Conservation (phyloP, 495 filamentous ascomycete species). For the Aspergillus ostianus region DNA sequence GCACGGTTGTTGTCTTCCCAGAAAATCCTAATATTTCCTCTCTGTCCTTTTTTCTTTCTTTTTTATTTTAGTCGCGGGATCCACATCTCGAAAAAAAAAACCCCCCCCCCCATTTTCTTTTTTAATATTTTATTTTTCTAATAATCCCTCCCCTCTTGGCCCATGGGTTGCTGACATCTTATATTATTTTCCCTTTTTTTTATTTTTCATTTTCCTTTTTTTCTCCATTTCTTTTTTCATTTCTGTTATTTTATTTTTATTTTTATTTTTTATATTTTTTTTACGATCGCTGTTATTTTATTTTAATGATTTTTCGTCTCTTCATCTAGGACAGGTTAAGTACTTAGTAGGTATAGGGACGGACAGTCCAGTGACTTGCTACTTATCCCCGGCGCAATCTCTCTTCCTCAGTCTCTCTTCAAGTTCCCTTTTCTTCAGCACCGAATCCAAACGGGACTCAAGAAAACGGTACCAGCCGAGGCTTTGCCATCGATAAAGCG, state of each 20-base stretch:
- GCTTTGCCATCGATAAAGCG: conserved; percentile 7
- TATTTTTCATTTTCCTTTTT: conserved; percentile 6
- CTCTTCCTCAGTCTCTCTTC: conserved; percentile 3
- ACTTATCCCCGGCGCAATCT: conserved; percentile 1
- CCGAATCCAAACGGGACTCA: conserved; percentile 15
- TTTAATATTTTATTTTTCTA: conserved; percentile 9
- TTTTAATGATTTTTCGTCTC: not conserved
- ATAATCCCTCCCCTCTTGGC: conserved; percentile 12
- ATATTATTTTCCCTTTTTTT: conserved; percentile 9
- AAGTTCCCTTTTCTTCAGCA: conserved; percentile 13
- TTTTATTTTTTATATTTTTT: conserved; percentile 6
- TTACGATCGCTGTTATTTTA: not conserved
- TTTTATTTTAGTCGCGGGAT: conserved; percentile 1
- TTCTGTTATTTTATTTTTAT: conserved; percentile 8
- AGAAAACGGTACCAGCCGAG: conserved; percentile 6
- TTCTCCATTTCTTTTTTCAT: conserved; percentile 1
- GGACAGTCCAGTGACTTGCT: conserved; percentile 16
- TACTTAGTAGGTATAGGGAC: conserved; percentile 19
- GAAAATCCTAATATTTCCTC: conserved; percentile 14
- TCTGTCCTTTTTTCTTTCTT: conserved; percentile 9
- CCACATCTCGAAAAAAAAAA: not conserved
- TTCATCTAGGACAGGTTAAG: conserved; percentile 7
- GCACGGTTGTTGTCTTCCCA: conserved; percentile 21
- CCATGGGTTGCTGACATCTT: conserved; percentile 16
- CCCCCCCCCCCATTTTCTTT: conserved; percentile 2